Conservation (phyloP, 805 yeast species). For the Saccharomycopsis capsularis region DNA sequence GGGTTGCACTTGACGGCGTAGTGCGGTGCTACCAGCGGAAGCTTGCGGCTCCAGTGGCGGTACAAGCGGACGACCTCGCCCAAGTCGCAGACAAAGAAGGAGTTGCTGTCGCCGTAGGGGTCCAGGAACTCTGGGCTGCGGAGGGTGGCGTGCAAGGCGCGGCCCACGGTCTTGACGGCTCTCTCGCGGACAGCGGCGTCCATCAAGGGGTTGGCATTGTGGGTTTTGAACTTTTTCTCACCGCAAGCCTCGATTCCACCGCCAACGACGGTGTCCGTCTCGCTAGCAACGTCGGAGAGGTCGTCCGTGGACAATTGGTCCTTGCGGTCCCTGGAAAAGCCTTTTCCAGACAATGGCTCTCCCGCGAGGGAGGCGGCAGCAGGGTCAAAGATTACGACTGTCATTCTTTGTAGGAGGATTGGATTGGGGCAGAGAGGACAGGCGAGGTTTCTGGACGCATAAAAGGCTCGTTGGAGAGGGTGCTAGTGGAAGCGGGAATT, state of each 20-base stretch:
- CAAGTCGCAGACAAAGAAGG: slow-evolving; percentile 84
- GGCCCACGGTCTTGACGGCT: slow-evolving; percentile 6
- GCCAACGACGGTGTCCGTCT: too few species aligned
- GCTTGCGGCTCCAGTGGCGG: slow-evolving; percentile 50
- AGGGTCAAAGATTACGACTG: slow-evolving; percentile 16
- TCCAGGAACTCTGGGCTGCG: slow-evolving; percentile 29
- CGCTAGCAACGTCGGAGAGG: neutral
- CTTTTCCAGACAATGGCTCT: too few species aligned
- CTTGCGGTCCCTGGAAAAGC: too few species aligned
- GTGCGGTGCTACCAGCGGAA: slow-evolving; percentile 78
- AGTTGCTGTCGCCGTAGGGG: slow-evolving; percentile 63
- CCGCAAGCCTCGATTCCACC: too few species aligned
- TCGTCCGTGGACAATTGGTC: too few species aligned
- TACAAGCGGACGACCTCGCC: slow-evolving; percentile 61
- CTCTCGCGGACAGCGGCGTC: neutral
- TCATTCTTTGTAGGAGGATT: slow-evolving; percentile 18
- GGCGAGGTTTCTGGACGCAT: slow-evolving; percentile 18
- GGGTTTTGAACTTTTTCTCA: too few species aligned
- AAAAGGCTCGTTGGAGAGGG: slow-evolving; percentile 4
- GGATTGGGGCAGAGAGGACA: slow-evolving; percentile 3
- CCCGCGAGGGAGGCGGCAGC: neutral
- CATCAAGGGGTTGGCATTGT: slow-evolving; percentile 10
- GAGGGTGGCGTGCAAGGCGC: slow-evolving; percentile 4
- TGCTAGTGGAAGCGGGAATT: too few species aligned
- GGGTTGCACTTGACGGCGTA: slow-evolving; percentile 96